Base-by-base conservation (phyloP, 2,329 filamentous ascomycete genomes). In the Botryotinia narcissicola region DNA sequence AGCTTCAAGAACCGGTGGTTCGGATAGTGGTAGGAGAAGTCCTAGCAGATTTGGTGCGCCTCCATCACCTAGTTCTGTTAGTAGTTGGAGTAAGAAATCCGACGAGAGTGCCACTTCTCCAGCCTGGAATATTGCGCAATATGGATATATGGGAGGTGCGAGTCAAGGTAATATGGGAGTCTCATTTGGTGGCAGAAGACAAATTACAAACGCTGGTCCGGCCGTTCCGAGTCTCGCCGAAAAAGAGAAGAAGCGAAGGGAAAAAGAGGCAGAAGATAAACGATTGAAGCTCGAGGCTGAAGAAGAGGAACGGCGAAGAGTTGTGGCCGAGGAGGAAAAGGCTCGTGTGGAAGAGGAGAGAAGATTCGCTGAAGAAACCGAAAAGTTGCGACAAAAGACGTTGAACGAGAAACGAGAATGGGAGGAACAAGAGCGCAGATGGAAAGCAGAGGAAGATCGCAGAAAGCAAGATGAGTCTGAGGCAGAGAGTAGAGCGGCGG, bases 41-140 rank as follows among this genome's bases (percentile, higher is more conserved):
- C 90, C 91, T 44, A 85, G 89, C 16, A 92, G 90, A 79, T 87
- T 87, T 60, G 81, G 81, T 62, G 86, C 87, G 44, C 82, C 86
- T 22, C 82, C 85, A 74, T 87, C 90, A 70, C 86, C 88, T 57
- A 80, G 83, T 44, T 82, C 85, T 2, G 89, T 95, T 75, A 97
- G 93, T 81, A 97, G 90, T 83, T 98, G 96, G 96, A 97, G 93
- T 82, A 97, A 90, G 81, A 93, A 88, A 82, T 88, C 89, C 72
- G 93, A 98, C 78, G 93, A 98, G 82, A 89, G 89, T 25, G 87
- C 87, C 62, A 98, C 95, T 2, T 87, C 91, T 40, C 96, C 96
- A 0, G 96, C 96, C 1, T 99, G 96, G 96, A 99, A 98, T 81
- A 98, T 98, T 78, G 92, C 95, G 73, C 96, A 99, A 81, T 99